Conservation (phyloP, 2,329 filamentous ascomycete species). For the Pseudocercospora musae region DNA sequence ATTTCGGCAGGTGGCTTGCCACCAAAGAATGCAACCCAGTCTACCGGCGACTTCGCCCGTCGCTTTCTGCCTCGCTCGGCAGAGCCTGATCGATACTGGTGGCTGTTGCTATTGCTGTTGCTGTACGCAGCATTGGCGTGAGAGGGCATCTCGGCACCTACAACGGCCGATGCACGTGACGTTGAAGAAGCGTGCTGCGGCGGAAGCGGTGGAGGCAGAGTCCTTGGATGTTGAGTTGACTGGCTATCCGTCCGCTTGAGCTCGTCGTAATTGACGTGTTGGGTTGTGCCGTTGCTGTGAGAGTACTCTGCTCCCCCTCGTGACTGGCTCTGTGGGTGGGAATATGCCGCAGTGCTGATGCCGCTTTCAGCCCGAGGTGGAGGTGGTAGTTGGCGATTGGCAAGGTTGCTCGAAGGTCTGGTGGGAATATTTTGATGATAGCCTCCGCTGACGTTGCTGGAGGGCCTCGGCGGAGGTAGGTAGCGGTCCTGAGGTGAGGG, state of each 20-base stretch:
- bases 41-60: constrained; percentile 30
- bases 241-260: constrained; percentile 29
- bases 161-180: constrained; percentile 26
- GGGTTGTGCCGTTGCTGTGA: constrained; percentile 23
- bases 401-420: constrained; percentile 34
- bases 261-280: constrained; percentile 26
- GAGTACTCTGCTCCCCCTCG: constrained; percentile 27
- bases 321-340: constrained; percentile 24
- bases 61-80: constrained; percentile 23
- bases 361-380: constrained; percentile 31
- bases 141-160: constrained; percentile 12
- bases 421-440: constrained; percentile 33
- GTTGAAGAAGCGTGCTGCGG: constrained; percentile 18
- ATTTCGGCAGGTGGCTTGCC: constrained; percentile 46
- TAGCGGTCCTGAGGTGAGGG: constrained; percentile 33
- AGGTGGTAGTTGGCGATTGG: constrained; percentile 28
- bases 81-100: constrained; percentile 7
- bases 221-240: constrained; percentile 24
- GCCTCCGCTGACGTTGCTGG: constrained; percentile 33
- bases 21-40: constrained; percentile 38
- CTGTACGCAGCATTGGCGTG: constrained; percentile 12
- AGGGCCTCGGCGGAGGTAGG: constrained; percentile 34
- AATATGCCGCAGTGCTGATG: constrained; percentile 29
- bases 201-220: constrained; percentile 23
- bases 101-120: constrained; percentile 5